A percentile compares a stretch with the other conserved stretches of the same genome.
phyloP scores from a whole-genome alignment of 441 rosid species.

The Euphorbia schlechtendalii region DNA sequence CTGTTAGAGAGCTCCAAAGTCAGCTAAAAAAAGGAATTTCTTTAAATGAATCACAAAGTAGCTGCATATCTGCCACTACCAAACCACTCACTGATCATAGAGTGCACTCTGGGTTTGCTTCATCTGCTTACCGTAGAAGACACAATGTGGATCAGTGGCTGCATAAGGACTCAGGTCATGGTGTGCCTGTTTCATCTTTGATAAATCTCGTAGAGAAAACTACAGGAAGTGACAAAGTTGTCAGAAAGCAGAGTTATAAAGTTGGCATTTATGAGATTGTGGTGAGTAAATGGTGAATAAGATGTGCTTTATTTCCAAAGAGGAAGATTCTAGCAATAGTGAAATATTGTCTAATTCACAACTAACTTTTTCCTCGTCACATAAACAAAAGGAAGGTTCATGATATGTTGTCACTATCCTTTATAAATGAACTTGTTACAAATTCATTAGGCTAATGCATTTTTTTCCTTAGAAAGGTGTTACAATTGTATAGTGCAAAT shows the following conservation, averaged over 20 bases:
- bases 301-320: constrained; percentile 12
- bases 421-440: not conserved
- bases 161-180: constrained; percentile 32
- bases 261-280: constrained; percentile 37
- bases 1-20: constrained; percentile 47
- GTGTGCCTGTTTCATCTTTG: constrained; percentile 30
- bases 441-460: not conserved
- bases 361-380: not conserved
- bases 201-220: constrained; percentile 40
- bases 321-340: not conserved
- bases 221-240: constrained; percentile 39
- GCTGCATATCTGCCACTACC: constrained; percentile 22
- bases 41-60: constrained; percentile 37
- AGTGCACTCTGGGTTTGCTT: constrained; percentile 21
- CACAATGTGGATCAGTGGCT: constrained; percentile 45
- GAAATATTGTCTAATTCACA: not conserved
- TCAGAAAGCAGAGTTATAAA: constrained; percentile 36
- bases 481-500: not conserved
- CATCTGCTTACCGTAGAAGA: constrained; percentile 30
- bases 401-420: not conserved
- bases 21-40: constrained; percentile 45
- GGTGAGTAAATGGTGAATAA: constrained; percentile 35
- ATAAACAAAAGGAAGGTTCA: not conserved
- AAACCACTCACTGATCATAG: constrained; percentile 20
- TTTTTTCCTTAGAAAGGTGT: not conserved